A percentile compares a stretch with the other conserved stretches of the same genome.
Evolutionary conservation across 2,329 filamentous ascomycete genomes (phyloP).

Genomic region (Talaromyces sp.): DNA sequence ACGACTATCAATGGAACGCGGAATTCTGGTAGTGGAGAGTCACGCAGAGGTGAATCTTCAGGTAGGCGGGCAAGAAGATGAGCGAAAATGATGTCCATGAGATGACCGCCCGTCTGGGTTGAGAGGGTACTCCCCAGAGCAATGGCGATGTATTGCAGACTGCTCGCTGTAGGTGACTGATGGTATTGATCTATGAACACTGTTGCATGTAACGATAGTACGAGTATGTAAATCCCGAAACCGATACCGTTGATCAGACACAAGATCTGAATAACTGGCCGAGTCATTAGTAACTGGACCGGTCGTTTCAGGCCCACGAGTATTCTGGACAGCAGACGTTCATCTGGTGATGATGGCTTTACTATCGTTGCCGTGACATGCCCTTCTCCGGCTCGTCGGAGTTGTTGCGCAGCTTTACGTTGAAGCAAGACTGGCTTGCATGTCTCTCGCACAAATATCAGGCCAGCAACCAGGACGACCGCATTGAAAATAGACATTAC

Average conservation of each 20-base stretch:
- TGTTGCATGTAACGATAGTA: constrained; percentile 9
- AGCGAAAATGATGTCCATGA: constrained; percentile 11
- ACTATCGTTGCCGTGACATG: neutral
- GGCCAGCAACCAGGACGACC: constrained; percentile 26
- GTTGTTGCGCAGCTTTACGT: constrained; percentile 29
- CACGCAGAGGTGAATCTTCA: constrained; percentile 21
- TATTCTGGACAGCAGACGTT: constrained; percentile 1
- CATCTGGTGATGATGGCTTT: neutral
- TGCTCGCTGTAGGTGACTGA: constrained; percentile 8
- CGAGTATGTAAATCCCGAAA: constrained; percentile 11
- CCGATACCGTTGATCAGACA: constrained; percentile 4
- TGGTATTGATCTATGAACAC: constrained; percentile 12
- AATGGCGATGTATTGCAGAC: constrained; percentile 14
- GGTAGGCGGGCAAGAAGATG: constrained; percentile 5
- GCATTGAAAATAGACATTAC: constrained; percentile 11
- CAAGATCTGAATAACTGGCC: constrained; percentile 5
- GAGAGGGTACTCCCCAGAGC: constrained; percentile 9
- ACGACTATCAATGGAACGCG: constrained; percentile 53
- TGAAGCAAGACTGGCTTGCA: constrained; percentile 42
- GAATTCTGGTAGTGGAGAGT: constrained; percentile 44
- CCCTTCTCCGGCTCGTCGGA: constrained; percentile 23
- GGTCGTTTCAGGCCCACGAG: neutral
- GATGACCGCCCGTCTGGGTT: constrained; percentile 1
- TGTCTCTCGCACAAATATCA: constrained; percentile 42
- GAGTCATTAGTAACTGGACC: neutral